Evolutionary conservation across 163 green algal genomes (phyloP).

Genomic region (Scenedesmus sp.): DNA sequence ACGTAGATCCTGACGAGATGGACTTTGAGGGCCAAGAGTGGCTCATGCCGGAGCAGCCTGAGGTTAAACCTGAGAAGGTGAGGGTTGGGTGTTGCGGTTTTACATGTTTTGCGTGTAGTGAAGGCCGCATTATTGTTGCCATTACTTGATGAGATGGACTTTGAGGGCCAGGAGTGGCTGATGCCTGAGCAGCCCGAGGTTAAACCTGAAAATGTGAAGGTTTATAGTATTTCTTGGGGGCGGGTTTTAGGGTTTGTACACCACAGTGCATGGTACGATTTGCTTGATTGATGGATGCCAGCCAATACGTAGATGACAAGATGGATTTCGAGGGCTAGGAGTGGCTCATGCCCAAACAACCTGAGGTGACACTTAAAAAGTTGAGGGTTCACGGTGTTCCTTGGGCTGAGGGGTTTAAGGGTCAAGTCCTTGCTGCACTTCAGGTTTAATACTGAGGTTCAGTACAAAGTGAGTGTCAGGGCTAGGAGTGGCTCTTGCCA

Average conservation of each 20-base stretch:
- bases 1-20: slow-evolving; percentile 31
- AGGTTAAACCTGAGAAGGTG: slow-evolving; percentile 31
- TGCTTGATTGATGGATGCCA: neutral
- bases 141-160: neutral
- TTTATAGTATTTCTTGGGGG: neutral
- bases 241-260: neutral
- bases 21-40: slow-evolving; percentile 39
- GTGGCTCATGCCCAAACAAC: neutral
- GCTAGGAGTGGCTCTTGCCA: slow-evolving; percentile 16
- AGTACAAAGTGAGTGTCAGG: slow-evolving; percentile 7
- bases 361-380: neutral
- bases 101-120: neutral
- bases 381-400: neutral
- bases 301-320: neutral
- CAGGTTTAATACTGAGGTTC: neutral
- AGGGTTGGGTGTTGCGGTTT: neutral
- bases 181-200: slow-evolving; percentile 20
- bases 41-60: slow-evolving; percentile 28
- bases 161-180: slow-evolving; percentile 20
- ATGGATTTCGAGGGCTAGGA: neutral
- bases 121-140: too few relatives aligned
- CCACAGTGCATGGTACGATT: neutral
- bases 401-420: neutral
- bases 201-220: slow-evolving; percentile 2
- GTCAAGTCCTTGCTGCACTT: neutral